Evolutionary conservation across 768 basidiomycete species (phyloP), one percentile per base, ranked within the genome.

Genomic region (Saitozyma podzolica): DNA sequence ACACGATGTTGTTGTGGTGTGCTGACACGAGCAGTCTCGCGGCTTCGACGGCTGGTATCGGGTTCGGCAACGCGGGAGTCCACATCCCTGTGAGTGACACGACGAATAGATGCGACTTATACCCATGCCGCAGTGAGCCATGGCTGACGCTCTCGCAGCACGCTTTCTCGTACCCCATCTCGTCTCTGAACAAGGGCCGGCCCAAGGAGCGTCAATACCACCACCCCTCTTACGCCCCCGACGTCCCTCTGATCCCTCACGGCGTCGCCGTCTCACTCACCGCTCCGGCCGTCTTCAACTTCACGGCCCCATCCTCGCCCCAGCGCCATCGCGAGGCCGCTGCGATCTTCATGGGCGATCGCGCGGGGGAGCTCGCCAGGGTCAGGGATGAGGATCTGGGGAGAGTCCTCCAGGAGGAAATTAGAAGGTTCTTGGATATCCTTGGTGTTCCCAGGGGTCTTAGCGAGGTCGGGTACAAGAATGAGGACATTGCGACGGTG

Each of bases 31-130:
- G 8, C 43, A 93, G 92, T 40, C 83, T 97, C 62, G 93, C 93
- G 0, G 86, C 93, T 11, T 92, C 92, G 11, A 93, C 95, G 64
- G 94, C 94, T 65, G 94, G 94, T 41, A 95, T 95, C 51, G 93
- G 94, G 7, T 78, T 78, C 61, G 77, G 77, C 13, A 78, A 75
- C 56, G 77, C 77, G 13, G 77, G 77, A 54, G 77, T 78, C 16
- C 64, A 73, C 51, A 61, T 73, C 53, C 68, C 70, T 6, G 91
- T 90, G 71, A 64, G 86, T 81, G 37, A 9, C 9, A 19, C 47
- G 41, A 8, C 42, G 29, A 5, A 29, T 29, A 4, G 45, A 17
- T 47, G 2, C 13, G 6, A 17, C n/a, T 6, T 47, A 47, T 9
- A 45, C 43, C 43, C 45, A 6, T 47, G n/a, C 6, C 6, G 45